phyloP scores from a whole-genome alignment of 2,329 filamentous ascomycete species.

The Ophiocordyceps sinensis region DNA sequence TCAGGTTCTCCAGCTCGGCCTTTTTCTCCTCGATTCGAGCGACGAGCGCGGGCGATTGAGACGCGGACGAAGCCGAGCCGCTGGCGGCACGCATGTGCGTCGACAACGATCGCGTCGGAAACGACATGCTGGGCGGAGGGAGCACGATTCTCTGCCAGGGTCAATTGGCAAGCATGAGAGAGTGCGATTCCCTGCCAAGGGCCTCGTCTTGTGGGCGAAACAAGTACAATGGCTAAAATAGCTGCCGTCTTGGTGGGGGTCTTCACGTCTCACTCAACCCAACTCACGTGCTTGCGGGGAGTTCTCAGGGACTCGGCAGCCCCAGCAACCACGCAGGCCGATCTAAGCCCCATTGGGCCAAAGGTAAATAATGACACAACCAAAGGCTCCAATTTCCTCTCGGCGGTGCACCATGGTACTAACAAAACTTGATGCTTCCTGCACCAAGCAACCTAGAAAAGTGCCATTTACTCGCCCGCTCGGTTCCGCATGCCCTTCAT shows the following conservation, averaged over 20 bases:
- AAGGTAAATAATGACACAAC: conserved; percentile 20
- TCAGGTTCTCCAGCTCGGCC: conserved; percentile 64
- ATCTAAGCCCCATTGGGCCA: conserved; percentile 13
- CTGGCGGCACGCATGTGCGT: conserved; percentile 54
- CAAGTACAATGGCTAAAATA: no score
- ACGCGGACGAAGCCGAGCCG: conserved; percentile 29
- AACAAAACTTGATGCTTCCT: neutral
- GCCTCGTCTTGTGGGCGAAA: no score
- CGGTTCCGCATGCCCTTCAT: no score
- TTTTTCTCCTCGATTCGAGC: conserved; percentile 77
- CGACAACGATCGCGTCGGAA: conserved; percentile 41
- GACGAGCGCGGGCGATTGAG: conserved; percentile 55
- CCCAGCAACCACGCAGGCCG: conserved; percentile 14
- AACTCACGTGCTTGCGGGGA: conserved; percentile 10
- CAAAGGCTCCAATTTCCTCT: neutral
- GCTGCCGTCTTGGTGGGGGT: neutral
- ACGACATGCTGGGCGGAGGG: conserved; percentile 31
- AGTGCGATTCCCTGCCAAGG: neutral
- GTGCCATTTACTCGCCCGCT: no score
- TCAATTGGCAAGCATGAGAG: neutral
- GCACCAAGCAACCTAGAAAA: neutral
- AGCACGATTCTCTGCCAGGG: neutral
- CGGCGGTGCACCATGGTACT: no score
- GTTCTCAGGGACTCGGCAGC: neutral
- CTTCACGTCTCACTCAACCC: conserved; percentile 1